Conservation (phyloP, 2,329 filamentous ascomycete species). For the Alternaria conjuncta region DNA sequence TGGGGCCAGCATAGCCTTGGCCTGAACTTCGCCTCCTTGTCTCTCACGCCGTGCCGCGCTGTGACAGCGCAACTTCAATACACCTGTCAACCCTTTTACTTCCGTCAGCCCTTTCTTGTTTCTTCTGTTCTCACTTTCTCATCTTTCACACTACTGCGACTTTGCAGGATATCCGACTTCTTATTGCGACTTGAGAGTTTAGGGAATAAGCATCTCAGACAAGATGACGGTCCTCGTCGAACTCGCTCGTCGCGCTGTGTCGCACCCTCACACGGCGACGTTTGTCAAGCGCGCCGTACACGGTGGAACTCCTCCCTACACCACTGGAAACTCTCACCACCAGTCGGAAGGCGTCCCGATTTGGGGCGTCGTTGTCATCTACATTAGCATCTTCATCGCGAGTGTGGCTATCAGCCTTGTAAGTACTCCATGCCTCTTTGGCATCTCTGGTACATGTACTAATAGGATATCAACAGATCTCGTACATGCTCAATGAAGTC, state of each 20-base stretch:
- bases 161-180: neutral
- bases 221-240: constrained; percentile 34
- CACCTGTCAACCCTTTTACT: constrained; percentile 2
- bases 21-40: constrained; percentile 25
- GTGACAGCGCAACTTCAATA: constrained; percentile 14
- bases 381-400: constrained; percentile 48
- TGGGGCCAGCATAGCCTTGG: constrained; percentile 11
- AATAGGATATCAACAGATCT: constrained; percentile 27
- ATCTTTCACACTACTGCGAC: neutral
- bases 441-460: neutral
- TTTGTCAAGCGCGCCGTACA: constrained; percentile 38
- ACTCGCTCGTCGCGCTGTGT: constrained; percentile 40
- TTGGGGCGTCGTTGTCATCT: constrained; percentile 38
- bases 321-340: too few species aligned
- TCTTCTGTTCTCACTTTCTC: neutral
- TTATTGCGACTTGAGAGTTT: neutral
- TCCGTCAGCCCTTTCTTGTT: constrained; percentile 7
- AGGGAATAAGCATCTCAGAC: neutral
- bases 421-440: constrained; percentile 21
- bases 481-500: constrained; percentile 66
- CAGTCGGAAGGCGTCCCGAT: constrained; percentile 23
- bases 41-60: constrained; percentile 18
- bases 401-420: constrained; percentile 52
- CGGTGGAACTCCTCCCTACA: neutral
- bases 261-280: constrained; percentile 30